These are phyloP conservation scores for Alternaria panax DNA, from an alignment of 2,329 filamentous ascomycete species.

Conservation along the genomic window DNA sequence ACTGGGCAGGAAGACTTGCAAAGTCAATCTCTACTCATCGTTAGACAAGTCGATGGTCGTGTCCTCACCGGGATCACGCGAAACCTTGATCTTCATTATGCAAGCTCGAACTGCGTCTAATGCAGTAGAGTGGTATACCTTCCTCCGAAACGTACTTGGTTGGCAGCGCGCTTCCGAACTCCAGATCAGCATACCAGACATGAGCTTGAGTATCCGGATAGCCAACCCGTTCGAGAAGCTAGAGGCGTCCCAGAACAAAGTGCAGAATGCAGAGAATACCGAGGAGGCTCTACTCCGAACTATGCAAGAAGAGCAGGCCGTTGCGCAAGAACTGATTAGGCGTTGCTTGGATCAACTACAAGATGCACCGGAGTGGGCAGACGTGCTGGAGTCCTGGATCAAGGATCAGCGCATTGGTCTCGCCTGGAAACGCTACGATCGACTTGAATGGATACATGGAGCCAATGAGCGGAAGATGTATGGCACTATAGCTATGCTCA, in stretches of 20 bases:
- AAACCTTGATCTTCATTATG: slow-evolving; percentile 67
- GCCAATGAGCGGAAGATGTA: slow-evolving; percentile 73
- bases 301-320: slow-evolving; percentile 61
- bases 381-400: slow-evolving; percentile 67
- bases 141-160: slow-evolving; percentile 66
- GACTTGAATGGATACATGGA: slow-evolving; percentile 73
- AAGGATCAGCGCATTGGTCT: slow-evolving; percentile 67
- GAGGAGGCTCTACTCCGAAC: slow-evolving; percentile 56
- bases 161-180: slow-evolving; percentile 64
- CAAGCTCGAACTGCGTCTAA: slow-evolving; percentile 67
- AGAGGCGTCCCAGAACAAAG: slow-evolving; percentile 54
- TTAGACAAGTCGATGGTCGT: slow-evolving; percentile 72
- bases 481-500: slow-evolving; percentile 71
- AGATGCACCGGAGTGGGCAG: slow-evolving; percentile 64
- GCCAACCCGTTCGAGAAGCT: slow-evolving; percentile 66
- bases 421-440: slow-evolving; percentile 73
- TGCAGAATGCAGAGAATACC: slow-evolving; percentile 54
- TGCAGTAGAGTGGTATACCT: slow-evolving; percentile 74
- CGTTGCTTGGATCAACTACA: slow-evolving; percentile 67
- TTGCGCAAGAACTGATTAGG: slow-evolving; percentile 63
- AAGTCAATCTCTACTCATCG: slow-evolving; percentile 69
- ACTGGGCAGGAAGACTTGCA: slow-evolving; percentile 61
- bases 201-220: slow-evolving; percentile 65
- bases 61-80: slow-evolving; percentile 62
- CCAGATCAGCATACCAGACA: slow-evolving; percentile 68